These are phyloP conservation scores for Arachis monticola DNA, from an alignment of 331 rosid species.

Conservation along the genomic window DNA sequence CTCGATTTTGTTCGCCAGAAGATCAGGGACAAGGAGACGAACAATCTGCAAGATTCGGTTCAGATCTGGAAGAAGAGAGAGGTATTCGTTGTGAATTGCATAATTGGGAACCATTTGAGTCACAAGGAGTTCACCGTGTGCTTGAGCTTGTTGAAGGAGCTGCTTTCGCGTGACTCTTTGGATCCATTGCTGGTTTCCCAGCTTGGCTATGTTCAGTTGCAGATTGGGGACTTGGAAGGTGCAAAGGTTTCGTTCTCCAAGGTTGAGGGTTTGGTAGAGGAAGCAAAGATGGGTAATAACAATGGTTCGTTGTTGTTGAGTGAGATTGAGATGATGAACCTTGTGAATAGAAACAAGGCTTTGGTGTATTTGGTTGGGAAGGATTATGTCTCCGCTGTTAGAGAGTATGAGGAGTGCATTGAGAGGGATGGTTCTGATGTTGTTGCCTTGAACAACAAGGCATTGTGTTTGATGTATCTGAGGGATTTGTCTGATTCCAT, in stretches of 20 bases:
- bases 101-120: slow-evolving; percentile 76
- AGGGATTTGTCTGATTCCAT: slow-evolving; percentile 96
- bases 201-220: slow-evolving; percentile 86
- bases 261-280: slow-evolving; percentile 59
- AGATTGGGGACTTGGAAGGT: slow-evolving; percentile 83
- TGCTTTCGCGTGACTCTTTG: slow-evolving; percentile 48
- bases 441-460: slow-evolving; percentile 86
- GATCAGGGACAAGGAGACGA: slow-evolving; percentile 41
- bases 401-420: slow-evolving; percentile 92
- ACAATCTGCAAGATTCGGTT: slow-evolving; percentile 39
- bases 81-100: slow-evolving; percentile 67
- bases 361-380: slow-evolving; percentile 84
- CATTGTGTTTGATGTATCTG: slow-evolving; percentile 93
- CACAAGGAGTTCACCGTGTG: slow-evolving; percentile 72
- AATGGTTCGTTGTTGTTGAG: slow-evolving; percentile 41
- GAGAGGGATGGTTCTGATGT: slow-evolving; percentile 73
- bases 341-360: slow-evolving; percentile 81
- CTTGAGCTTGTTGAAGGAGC: slow-evolving; percentile 58
- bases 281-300: slow-evolving; percentile 46
- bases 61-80: slow-evolving; percentile 69
- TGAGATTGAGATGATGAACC: slow-evolving; percentile 61
- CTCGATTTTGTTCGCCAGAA: slow-evolving; percentile 69
- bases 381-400: slow-evolving; percentile 92
- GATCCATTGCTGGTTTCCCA: slow-evolving; percentile 76
- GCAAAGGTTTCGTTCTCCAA: slow-evolving; percentile 71